Evolutionary conservation across 768 basidiomycete genomes (phyloP), one percentile per base, ranked within the genome.

Genomic region (Suillus placidus): DNA sequence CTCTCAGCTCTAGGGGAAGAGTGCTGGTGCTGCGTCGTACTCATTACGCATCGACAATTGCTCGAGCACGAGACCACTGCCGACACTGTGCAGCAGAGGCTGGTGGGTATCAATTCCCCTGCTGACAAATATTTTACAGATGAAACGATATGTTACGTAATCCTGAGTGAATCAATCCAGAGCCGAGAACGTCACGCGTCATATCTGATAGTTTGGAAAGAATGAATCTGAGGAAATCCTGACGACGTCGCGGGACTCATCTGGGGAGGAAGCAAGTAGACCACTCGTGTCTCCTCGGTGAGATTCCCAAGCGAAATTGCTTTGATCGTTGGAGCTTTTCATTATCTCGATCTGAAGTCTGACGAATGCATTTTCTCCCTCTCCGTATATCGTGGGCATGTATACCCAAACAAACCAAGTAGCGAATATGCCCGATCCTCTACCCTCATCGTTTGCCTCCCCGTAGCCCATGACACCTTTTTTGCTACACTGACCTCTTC

Each of bases 341-440:
- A 77, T 68, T 60, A 76, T 62, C 56, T 43, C 68, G 60, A 63
- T 60, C 55, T 77, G 76, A 42, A 78, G 51, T 1, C 71, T 61
- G 60, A 68, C 56, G 60, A 79, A 78, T 3, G 73, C 72, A 3
- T 6, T 67, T 23, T 70, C 61, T 0, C 66, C 72, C 54, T 70
- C 67, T 38, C 78, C 78, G 38, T 79, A 78, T 37, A 35, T 57
- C 7, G 73, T 55, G 4, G 47, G 37, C 67, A 79, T 64, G 32
- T 18, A 43, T 23, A 75, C 64, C 40, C 61, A 4, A 77, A 68
- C 45, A 77, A 54, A 3, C 75, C 77, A 64, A 77, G 43, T 47
- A 77, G 60, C 26, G 71, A 76, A 52, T 79, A 77, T 6, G 76
- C 69, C 51, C n/a, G 71, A 47, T 77, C 77, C 38, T 79, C 77